Percentiles rank a stretch among this genome's conserved stretches.
phyloP scores from a whole-genome alignment of 352 stramenopile species.

The Phytopythium kandeliae region DNA sequence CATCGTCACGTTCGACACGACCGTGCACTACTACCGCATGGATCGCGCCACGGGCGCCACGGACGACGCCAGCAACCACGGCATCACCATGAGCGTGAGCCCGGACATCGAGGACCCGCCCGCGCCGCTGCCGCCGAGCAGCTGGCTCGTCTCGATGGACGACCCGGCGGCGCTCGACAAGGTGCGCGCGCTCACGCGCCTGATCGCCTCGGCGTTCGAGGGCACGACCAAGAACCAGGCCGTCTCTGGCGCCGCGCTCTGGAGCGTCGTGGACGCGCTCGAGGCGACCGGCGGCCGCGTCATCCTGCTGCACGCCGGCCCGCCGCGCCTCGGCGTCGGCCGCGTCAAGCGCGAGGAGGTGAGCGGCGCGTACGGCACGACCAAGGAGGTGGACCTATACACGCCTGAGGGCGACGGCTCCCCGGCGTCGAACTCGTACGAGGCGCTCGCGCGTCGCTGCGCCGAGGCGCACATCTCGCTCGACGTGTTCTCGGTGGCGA shows the following conservation, averaged over 20 bases:
- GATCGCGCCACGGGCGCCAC: slow-evolving; percentile 27
- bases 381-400: slow-evolving; percentile 83
- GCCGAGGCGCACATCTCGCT: slow-evolving; percentile 79
- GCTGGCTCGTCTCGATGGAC: slow-evolving; percentile 82
- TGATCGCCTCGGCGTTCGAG: slow-evolving; percentile 69
- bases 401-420: slow-evolving; percentile 48
- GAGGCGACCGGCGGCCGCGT: slow-evolving; percentile 54
- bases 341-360: slow-evolving; percentile 77
- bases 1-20: slow-evolving; percentile 84
- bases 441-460: slow-evolving; percentile 54
- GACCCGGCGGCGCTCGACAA: slow-evolving; percentile 65
- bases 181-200: slow-evolving; percentile 55
- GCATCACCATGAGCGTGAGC: slow-evolving; percentile 72
- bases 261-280: slow-evolving; percentile 73
- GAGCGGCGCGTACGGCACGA: slow-evolving; percentile 75
- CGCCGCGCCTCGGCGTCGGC: slow-evolving; percentile 68
- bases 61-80: slow-evolving; percentile 19
- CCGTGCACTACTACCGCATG: slow-evolving; percentile 86
- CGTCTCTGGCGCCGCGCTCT: slow-evolving; percentile 68
- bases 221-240: slow-evolving; percentile 71
- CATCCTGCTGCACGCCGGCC: slow-evolving; percentile 69
- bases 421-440: slow-evolving; percentile 41
- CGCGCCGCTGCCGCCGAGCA: slow-evolving; percentile 62
- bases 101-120: slow-evolving; percentile 78
- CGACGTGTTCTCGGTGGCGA: slow-evolving; percentile 82